Conservation (phyloP, 495 filamentous ascomycete genomes). For the Hyaloscypha hepaticicola region DNA sequence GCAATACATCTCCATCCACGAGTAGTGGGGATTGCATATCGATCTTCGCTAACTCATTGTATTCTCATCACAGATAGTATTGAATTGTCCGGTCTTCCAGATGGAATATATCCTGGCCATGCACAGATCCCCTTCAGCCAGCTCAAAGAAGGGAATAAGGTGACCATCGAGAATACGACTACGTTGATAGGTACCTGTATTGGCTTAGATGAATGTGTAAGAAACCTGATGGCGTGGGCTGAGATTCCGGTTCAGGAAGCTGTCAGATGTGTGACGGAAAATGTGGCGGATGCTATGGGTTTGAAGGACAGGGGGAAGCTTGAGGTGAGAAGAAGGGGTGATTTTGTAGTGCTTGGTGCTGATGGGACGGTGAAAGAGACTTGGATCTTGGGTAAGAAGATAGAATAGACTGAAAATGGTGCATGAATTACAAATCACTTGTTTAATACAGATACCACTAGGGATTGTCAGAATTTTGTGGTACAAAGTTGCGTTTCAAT, state of each 20-base stretch:
- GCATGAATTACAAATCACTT: background rate
- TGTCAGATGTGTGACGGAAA: slow-evolving; percentile 48
- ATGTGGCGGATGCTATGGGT: slow-evolving; percentile 46
- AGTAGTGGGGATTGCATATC: slow-evolving; percentile 59
- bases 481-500: too few species aligned
- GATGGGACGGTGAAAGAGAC: slow-evolving; percentile 46
- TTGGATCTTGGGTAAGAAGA: slow-evolving; percentile 44
- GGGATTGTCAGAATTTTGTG: too few species aligned
- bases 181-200: slow-evolving; percentile 47
- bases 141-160: slow-evolving; percentile 39
- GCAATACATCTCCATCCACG: slow-evolving; percentile 63
- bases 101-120: slow-evolving; percentile 53
- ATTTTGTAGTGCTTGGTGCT: slow-evolving; percentile 46
- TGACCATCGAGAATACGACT: slow-evolving; percentile 43
- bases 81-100: slow-evolving; percentile 50
- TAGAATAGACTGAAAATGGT: background rate
- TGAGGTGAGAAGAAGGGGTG: slow-evolving; percentile 43
- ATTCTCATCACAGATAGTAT: slow-evolving; percentile 64
- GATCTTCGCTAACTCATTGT: slow-evolving; percentile 51
- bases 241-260: slow-evolving; percentile 44
- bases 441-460: too few species aligned
- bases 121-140: slow-evolving; percentile 44
- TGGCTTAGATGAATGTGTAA: slow-evolving; percentile 42
- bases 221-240: slow-evolving; percentile 45
- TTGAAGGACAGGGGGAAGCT: slow-evolving; percentile 41